These are phyloP conservation scores for Pseudisothecium myosuroides DNA, from an alignment of 225 moss, liverwort and hornwort genomes.

Conservation along the genomic window DNA sequence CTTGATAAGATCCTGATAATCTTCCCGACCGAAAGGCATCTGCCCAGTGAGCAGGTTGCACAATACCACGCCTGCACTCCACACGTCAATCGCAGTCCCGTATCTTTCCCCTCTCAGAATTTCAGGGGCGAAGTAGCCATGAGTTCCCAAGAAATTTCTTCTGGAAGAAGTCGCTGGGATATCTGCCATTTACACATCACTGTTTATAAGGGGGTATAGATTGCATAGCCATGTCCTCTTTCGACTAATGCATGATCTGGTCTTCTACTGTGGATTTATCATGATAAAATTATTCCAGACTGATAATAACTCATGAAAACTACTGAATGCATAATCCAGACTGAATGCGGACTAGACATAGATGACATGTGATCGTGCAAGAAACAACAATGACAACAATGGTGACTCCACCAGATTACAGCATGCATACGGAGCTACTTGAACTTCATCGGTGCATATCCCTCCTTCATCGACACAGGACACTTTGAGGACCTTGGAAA, in stretches of 20 bases:
- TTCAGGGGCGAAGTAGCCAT: background rate
- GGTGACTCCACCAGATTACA: background rate
- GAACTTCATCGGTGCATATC: background rate
- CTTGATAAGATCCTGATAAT: background rate
- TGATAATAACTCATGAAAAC: background rate
- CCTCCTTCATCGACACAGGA: background rate
- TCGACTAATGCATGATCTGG: background rate
- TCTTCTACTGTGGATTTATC: background rate
- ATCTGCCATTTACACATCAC: background rate
- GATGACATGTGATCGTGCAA: background rate
- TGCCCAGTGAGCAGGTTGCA: background rate
- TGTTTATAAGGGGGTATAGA: background rate
- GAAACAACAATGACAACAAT: background rate
- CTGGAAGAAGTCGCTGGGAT: background rate
- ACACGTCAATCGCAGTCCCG: background rate
- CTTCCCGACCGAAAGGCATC: background rate
- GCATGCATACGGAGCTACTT: background rate
- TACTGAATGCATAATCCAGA: background rate
- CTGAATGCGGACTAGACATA: background rate
- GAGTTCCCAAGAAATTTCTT: background rate
- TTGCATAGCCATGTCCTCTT: background rate
- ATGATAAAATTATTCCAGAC: background rate
- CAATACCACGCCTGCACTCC: background rate
- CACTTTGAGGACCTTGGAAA: background rate
- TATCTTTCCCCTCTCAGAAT: background rate